Evolutionary conservation across 495 filamentous ascomycete species (phyloP).

Genomic region (Aspergillus bertholletiae): DNA sequence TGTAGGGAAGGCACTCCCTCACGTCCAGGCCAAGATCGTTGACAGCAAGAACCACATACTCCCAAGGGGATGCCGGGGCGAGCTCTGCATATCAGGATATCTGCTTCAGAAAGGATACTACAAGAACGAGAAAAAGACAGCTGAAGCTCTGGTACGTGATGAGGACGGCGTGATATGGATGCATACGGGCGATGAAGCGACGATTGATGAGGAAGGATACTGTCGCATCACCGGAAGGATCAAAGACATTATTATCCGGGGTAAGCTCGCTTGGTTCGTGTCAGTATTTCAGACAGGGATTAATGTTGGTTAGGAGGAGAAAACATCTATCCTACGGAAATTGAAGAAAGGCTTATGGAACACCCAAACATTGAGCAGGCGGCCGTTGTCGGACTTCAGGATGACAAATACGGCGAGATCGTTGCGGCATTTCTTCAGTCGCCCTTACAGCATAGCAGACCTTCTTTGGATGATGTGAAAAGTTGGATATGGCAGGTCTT

Average conservation of each 20-base stretch:
- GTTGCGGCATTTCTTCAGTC: conserved; percentile 24
- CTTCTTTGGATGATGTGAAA: conserved; percentile 7
- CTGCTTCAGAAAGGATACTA: conserved; percentile 82
- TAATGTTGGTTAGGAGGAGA: conserved; percentile 51
- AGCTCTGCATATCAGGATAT: conserved; percentile 73
- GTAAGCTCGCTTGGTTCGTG: conserved; percentile 13
- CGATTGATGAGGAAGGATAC: conserved; percentile 14
- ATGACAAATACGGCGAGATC: conserved; percentile 60
- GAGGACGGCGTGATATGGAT: conserved; percentile 13
- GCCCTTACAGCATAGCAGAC: background rate
- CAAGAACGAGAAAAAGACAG: conserved; percentile 59
- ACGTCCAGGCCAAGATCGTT: conserved; percentile 70
- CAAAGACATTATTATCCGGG: conserved; percentile 60
- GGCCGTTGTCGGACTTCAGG: conserved; percentile 56
- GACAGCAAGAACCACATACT: conserved; percentile 49
- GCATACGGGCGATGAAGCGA: conserved; percentile 17
- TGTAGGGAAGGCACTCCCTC: conserved; percentile 70
- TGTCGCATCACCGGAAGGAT: conserved; percentile 48
- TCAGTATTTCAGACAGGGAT: background rate
- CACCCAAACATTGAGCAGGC: conserved; percentile 52
- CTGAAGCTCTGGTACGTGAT: conserved; percentile 54
- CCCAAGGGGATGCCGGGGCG: conserved; percentile 58
- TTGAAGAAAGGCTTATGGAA: conserved; percentile 58
- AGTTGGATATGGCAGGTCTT: conserved; percentile 47
- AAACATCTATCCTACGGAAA: conserved; percentile 72